A percentile compares a stretch with the other conserved stretches of the same genome.
These are phyloP conservation scores for Aspergillus ruber DNA, from an alignment of 2,329 filamentous ascomycete genomes.

Conservation along the genomic window DNA sequence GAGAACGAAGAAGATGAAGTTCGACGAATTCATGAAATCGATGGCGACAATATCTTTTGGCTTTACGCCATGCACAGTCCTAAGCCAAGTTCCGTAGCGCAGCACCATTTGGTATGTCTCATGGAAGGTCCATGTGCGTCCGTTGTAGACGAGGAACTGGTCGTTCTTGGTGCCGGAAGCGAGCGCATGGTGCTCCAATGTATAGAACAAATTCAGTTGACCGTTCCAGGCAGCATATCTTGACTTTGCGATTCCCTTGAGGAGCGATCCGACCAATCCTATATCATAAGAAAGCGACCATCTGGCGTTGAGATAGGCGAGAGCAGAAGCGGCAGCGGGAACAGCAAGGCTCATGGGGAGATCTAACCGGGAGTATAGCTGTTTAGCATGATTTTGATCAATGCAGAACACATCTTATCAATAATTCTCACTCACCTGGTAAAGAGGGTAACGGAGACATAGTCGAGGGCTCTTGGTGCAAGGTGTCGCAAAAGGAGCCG, in stretches of 20 bases:
- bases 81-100: conserved; percentile 70
- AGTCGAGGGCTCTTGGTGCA: not conserved
- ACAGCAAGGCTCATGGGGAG: conserved; percentile 41
- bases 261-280: conserved; percentile 50
- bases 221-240: conserved; percentile 50
- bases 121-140: conserved; percentile 65
- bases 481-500: not conserved
- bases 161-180: conserved; percentile 46
- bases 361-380: conserved; percentile 13
- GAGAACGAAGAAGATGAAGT: conserved; percentile 67
- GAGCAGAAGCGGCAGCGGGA: conserved; percentile 58
- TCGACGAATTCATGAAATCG: conserved; percentile 74
- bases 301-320: conserved; percentile 75
- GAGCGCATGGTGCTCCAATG: conserved; percentile 61
- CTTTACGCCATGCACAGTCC: conserved; percentile 56
- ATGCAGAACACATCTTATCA: not conserved
- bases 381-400: not conserved
- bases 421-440: not conserved
- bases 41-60: conserved; percentile 72
- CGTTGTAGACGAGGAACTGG: conserved; percentile 62
- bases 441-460: not conserved
- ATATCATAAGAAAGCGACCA: conserved; percentile 61
- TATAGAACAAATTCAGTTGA: conserved; percentile 66
- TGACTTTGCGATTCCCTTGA: conserved; percentile 42
- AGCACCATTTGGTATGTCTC: conserved; percentile 65